phyloP scores from a whole-genome alignment of 225 moss, liverwort and hornwort genomes.

The Polytrichum formosum region DNA sequence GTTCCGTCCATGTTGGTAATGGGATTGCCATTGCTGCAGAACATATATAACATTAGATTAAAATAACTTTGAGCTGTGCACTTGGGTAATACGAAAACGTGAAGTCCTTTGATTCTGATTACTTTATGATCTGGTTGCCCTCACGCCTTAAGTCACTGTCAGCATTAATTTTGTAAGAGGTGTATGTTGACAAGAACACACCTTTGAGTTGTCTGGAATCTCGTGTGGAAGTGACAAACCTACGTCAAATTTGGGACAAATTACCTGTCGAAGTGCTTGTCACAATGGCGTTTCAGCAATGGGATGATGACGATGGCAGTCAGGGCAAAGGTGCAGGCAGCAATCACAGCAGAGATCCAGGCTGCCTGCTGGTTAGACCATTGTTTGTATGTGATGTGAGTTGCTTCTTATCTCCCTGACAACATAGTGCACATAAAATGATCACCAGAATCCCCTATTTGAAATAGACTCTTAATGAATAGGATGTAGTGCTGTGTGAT shows the following conservation, averaged over 20 bases:
- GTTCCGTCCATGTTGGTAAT: not conserved
- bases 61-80: not conserved
- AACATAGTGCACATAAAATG: no score
- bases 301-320: not conserved
- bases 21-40: slow-evolving; percentile 5
- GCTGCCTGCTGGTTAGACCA: not conserved
- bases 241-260: not conserved
- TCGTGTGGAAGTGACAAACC: no score
- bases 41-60: not conserved
- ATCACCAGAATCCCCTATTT: no score
- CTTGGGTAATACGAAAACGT: no score
- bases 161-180: no score
- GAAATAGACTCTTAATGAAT: no score
- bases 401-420: slow-evolving; percentile 28
- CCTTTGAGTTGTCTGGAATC: no score
- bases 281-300: slow-evolving; percentile 18
- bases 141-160: no score
- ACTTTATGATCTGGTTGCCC: no score
- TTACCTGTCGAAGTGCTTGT: slow-evolving; percentile 23
- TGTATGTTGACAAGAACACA: no score
- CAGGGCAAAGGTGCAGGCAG: not conserved
- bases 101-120: no score
- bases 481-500: no score
- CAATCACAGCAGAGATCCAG: slow-evolving; percentile 18
- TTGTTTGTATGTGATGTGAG: slow-evolving; percentile 11